These are phyloP conservation scores for Termitomyces sp. DNA, from an alignment of 768 basidiomycete genomes.

Conservation along the genomic window DNA sequence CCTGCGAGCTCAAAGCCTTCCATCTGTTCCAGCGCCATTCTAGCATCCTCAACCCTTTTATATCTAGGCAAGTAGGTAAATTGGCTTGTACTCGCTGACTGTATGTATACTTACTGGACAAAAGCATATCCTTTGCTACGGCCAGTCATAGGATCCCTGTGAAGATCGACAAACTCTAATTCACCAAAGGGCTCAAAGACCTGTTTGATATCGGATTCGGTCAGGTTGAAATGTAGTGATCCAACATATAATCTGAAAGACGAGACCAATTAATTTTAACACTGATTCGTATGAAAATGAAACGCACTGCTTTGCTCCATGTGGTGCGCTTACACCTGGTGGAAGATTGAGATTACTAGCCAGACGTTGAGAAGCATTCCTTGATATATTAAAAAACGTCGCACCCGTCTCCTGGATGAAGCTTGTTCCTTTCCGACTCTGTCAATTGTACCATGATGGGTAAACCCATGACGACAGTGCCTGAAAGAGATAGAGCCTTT, in stretches of 20 bases:
- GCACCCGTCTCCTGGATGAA: constrained; percentile 85
- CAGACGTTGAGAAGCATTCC: constrained; percentile 10
- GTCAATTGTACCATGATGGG: constrained; percentile 96
- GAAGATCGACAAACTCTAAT: constrained; percentile 97
- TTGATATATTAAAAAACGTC: constrained; percentile 18
- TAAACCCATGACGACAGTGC: constrained; percentile 96
- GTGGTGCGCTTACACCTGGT: constrained; percentile 77
- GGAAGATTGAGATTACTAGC: constrained; percentile 74
- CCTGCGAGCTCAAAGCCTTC: constrained; percentile 98
- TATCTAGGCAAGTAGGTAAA: constrained; percentile 45
- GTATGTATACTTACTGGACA: constrained; percentile 66
- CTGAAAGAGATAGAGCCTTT: constrained; percentile 83
- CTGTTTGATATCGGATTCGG: constrained; percentile 96
- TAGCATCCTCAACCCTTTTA: constrained; percentile 87
- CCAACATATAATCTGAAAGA: constrained; percentile 89
- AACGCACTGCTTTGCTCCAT: constrained; percentile 80
- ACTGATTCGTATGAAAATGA: background rate
- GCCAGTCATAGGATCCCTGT: constrained; percentile 90
- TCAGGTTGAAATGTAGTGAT: constrained; percentile 94
- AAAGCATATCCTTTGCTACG: constrained; percentile 98
- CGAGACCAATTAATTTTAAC: background rate
- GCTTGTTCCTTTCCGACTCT: constrained; percentile 91
- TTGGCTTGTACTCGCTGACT: background rate
- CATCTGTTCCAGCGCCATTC: constrained; percentile 98
- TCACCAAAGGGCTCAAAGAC: constrained; percentile 99